Evolutionary conservation across 2,329 filamentous ascomycete genomes (phyloP), one percentile per base, ranked within the genome.

Genomic region (Aaosphaeria pasadenensis): DNA sequence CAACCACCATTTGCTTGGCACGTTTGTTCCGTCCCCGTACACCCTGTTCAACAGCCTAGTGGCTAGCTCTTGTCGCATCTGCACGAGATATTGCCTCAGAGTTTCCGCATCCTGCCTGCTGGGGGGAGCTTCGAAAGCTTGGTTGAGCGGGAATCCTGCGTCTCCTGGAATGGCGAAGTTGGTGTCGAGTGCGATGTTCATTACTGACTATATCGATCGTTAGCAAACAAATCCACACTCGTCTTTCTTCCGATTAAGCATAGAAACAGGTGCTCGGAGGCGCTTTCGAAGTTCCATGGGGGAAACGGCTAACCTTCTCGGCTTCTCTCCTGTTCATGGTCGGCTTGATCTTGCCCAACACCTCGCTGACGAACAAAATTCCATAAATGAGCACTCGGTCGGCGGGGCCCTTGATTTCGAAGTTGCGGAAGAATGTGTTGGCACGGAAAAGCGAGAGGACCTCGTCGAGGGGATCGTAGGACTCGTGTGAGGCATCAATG

Each of bases 391-490:
- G 81, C 65, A 97, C 84, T 38, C 94, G 83, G 74, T 99, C 94
- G 49, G 94, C 92, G 29, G 90, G 88, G 11, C 94, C 94, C 75
- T 96, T 92, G 77, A 97, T 95, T 79, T 97, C 94, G 65, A 99
- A 99, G 81, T 97, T 99, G 65, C 94, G 88, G 81, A 97, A 99
- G 74, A 99, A 92, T 51, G 92, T 96, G 78, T 99, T 97, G 63
- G 94, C 92, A 56, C 94, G 89, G 81, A 97, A 99, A 43, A 97
- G 83, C 9, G 86, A 82, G 47, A 99, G 82, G 44, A 95, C 85
- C 78, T 99, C 94, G 75, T 99, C 94, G 47, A 97, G 82, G 53
- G 94, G 89, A 77, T 99, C 94, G 79, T 97, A 97, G 65, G 88
- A 91, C 72, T 96, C 90, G 72, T 84, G 86, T 71, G 94, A 89